phyloP scores from a whole-genome alignment of 2,329 filamentous ascomycete species.

The Pseudonectria foliicola region DNA sequence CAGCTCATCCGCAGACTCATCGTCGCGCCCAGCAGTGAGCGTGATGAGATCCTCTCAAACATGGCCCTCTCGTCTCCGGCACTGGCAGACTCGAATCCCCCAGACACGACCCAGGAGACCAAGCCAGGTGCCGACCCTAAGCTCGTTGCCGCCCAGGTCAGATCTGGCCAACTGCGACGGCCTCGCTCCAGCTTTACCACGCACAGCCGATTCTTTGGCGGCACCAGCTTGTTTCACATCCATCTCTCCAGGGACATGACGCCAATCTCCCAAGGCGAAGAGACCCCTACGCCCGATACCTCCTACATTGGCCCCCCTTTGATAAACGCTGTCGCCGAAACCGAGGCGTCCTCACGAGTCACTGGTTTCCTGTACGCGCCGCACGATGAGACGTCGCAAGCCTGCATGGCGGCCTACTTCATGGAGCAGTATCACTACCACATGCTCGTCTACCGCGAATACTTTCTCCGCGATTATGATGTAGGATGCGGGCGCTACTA shows the following conservation, averaged over 20 bases:
- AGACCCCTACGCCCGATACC: constrained; percentile 9
- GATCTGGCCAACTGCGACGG: constrained; percentile 31
- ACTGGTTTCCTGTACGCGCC: constrained; percentile 31
- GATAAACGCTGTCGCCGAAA: constrained; percentile 3
- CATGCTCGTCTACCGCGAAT: constrained; percentile 45
- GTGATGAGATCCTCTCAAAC: constrained; percentile 35
- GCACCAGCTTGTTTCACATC: constrained; percentile 40
- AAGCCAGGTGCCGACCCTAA: constrained; percentile 23
- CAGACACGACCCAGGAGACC: constrained; percentile 11
- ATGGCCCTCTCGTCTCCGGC: constrained; percentile 23
- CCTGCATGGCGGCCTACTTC: constrained; percentile 42
- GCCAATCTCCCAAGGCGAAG: constrained; percentile 12
- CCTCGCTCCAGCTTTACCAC: constrained; percentile 33
- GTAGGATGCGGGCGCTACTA: constrained; percentile 40
- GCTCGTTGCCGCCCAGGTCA: constrained; percentile 25
- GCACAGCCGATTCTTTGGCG: constrained; percentile 37
- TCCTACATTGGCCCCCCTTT: constrained; percentile 7
- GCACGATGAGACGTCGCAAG: constrained; percentile 36
- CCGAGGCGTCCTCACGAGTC: constrained; percentile 11
- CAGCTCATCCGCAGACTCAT: constrained; percentile 37
- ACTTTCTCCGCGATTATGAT: constrained; percentile 43
- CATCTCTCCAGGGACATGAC: constrained; percentile 23
- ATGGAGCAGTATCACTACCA: constrained; percentile 40
- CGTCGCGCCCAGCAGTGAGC: constrained; percentile 29
- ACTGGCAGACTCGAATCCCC: constrained; percentile 8